A percentile compares a stretch with the other conserved stretches of the same genome.
phyloP scores from a whole-genome alignment of 495 filamentous ascomycete species.

The Hypomontagnella submonticulosa region DNA sequence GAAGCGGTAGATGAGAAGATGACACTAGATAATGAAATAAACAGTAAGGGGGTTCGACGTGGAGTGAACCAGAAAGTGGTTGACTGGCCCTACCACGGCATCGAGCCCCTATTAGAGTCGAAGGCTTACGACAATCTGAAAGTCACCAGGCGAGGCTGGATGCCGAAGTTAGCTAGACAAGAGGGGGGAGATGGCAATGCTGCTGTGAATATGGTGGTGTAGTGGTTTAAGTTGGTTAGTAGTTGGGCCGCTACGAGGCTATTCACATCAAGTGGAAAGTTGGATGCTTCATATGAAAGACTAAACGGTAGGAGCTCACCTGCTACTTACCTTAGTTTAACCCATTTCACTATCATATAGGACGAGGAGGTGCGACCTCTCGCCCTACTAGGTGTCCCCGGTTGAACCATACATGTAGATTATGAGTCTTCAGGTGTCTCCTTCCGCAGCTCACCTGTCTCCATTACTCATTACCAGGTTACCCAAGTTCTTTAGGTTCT shows the following conservation, averaged over 20 bases:
- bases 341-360: too few relatives aligned
- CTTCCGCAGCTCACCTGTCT: too few relatives aligned
- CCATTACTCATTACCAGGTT: too few relatives aligned
- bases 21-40: constrained; percentile 45
- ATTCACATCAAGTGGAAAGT: constrained; percentile 20
- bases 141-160: constrained; percentile 26
- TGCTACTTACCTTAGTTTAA: too few relatives aligned
- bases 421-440: too few relatives aligned
- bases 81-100: constrained; percentile 29
- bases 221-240: neutral
- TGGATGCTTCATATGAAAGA: constrained; percentile 5
- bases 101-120: constrained; percentile 21
- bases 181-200: constrained; percentile 9
- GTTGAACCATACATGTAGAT: too few relatives aligned
- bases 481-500: too few relatives aligned
- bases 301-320: neutral
- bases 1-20: constrained; percentile 7
- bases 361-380: too few relatives aligned
- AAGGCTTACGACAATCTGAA: constrained; percentile 30
- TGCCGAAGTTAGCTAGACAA: constrained; percentile 20
- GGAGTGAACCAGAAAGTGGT: constrained; percentile 32
- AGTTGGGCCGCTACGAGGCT: constrained; percentile 7
- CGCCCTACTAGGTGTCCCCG: too few relatives aligned
- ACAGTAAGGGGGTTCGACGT: constrained; percentile 36
- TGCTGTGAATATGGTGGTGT: constrained; percentile 5